phyloP scores from a whole-genome alignment of 345 rosid species.

The Isatis tinctoria region DNA sequence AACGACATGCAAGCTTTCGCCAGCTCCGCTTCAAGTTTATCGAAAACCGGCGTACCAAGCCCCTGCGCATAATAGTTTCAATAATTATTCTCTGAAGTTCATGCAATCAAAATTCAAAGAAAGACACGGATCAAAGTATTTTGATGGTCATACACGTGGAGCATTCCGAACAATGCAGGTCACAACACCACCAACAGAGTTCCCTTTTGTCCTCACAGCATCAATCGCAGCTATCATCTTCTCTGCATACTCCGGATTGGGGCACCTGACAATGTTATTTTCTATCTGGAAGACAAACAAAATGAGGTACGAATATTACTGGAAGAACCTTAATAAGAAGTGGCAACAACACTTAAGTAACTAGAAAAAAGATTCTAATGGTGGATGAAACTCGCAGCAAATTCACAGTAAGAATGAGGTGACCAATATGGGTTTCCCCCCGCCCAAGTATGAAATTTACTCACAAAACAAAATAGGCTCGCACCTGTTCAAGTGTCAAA shows the following conservation, averaged over 20 bases:
- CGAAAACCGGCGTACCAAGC: conserved; percentile 98
- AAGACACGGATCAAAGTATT: neutral
- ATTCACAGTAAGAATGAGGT: conserved; percentile 1
- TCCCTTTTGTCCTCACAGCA: conserved; percentile 75
- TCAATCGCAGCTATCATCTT: conserved; percentile 97
- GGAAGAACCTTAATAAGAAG: neutral
- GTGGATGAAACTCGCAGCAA: neutral
- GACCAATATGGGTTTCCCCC: neutral
- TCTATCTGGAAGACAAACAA: conserved; percentile 58
- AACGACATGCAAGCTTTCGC: conserved; percentile 93
- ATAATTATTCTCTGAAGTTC: neutral
- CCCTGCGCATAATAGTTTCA: conserved; percentile 58
- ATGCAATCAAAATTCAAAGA: neutral
- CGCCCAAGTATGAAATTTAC: neutral
- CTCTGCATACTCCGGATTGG: conserved; percentile 92
- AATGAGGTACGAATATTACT: neutral
- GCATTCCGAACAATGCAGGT: conserved; percentile 88
- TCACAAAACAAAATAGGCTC: neutral
- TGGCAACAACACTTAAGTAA: neutral
- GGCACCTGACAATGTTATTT: conserved; percentile 92
- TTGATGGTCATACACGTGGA: conserved; percentile 61
- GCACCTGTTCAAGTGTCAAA: conserved; percentile 79
- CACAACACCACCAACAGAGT: conserved; percentile 94
- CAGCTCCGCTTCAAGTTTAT: conserved; percentile 92
- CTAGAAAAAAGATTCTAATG: neutral